Evolutionary conservation across 1,284 basidiomycete species (phyloP).

Genomic region (Ganoderma boninense): DNA sequence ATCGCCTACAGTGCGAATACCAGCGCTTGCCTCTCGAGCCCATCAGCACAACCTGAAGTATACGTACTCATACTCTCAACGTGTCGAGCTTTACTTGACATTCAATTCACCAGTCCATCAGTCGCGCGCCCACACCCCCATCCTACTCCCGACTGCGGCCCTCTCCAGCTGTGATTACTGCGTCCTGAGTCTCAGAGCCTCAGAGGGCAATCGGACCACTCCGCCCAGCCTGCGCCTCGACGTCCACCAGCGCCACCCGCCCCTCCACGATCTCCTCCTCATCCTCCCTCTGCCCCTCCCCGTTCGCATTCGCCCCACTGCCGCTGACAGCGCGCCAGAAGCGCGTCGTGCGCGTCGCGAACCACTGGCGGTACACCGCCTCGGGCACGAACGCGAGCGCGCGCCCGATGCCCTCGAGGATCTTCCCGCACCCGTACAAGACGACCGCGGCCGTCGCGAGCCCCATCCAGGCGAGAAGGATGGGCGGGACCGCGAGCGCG

Average conservation of each 20-base stretch:
- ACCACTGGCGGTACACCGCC: slow-evolving; percentile 13
- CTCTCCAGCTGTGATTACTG: neutral
- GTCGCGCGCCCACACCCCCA: neutral
- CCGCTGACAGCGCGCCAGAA: slow-evolving; percentile 8
- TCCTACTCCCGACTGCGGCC: neutral
- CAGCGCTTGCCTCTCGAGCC: neutral
- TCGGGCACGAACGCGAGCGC: slow-evolving; percentile 23
- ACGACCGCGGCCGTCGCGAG: slow-evolving; percentile 17
- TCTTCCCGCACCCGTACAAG: slow-evolving; percentile 25
- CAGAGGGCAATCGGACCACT: slow-evolving; percentile 4
- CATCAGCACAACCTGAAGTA: neutral
- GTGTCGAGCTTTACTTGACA: neutral
- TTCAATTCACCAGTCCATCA: neutral
- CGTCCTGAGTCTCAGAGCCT: neutral
- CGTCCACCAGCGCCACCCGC: neutral
- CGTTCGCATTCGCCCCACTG: too few species aligned
- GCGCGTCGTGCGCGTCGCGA: slow-evolving; percentile 5
- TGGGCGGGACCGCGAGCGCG: slow-evolving; percentile 24
- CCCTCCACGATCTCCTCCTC: slow-evolving; percentile 3
- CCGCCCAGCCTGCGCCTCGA: slow-evolving; percentile 5
- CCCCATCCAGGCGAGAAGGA: slow-evolving; percentile 13
- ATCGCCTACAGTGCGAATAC: neutral
- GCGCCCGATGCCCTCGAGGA: slow-evolving; percentile 27
- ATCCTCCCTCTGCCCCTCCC: neutral
- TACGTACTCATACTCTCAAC: neutral